A percentile compares a stretch with the other conserved stretches of the same genome.
These are phyloP conservation scores for Psilocybe mexicana DNA, from an alignment of 1,284 basidiomycete species.

Conservation along the genomic window DNA sequence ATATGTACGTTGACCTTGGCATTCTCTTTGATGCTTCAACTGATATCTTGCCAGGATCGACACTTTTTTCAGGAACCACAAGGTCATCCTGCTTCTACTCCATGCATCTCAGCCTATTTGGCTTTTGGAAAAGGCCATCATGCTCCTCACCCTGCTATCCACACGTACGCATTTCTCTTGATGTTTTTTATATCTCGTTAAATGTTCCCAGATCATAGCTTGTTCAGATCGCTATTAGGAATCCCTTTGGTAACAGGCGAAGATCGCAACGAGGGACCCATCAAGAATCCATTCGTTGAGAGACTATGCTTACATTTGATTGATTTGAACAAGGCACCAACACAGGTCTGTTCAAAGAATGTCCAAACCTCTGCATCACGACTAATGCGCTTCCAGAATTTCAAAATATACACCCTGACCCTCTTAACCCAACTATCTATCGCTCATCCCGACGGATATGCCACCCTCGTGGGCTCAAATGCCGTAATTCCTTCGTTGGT, in stretches of 20 bases:
- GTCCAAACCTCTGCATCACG: background rate
- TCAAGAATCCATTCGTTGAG: slow-evolving; percentile 50
- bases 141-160: slow-evolving; percentile 55
- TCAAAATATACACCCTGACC: slow-evolving; percentile 51
- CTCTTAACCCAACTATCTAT: slow-evolving; percentile 59
- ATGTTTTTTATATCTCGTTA: background rate
- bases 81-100: slow-evolving; percentile 50
- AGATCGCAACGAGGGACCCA: slow-evolving; percentile 12
- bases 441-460: slow-evolving; percentile 50
- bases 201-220: slow-evolving; percentile 23
- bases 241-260: slow-evolving; percentile 19
- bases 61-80: slow-evolving; percentile 37
- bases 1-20: slow-evolving; percentile 37
- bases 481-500: slow-evolving; percentile 64
- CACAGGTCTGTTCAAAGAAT: slow-evolving; percentile 40
- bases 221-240: slow-evolving; percentile 39
- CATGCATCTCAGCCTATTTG: slow-evolving; percentile 48
- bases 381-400: slow-evolving; percentile 15
- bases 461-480: slow-evolving; percentile 50
- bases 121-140: slow-evolving; percentile 47
- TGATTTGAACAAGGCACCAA: slow-evolving; percentile 41
- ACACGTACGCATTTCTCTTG: slow-evolving; percentile 45
- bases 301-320: slow-evolving; percentile 51
- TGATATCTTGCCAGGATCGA: slow-evolving; percentile 37
- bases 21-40: slow-evolving; percentile 1